Conservation (phyloP, 805 yeast genomes). For the Starmera pachycereana region DNA sequence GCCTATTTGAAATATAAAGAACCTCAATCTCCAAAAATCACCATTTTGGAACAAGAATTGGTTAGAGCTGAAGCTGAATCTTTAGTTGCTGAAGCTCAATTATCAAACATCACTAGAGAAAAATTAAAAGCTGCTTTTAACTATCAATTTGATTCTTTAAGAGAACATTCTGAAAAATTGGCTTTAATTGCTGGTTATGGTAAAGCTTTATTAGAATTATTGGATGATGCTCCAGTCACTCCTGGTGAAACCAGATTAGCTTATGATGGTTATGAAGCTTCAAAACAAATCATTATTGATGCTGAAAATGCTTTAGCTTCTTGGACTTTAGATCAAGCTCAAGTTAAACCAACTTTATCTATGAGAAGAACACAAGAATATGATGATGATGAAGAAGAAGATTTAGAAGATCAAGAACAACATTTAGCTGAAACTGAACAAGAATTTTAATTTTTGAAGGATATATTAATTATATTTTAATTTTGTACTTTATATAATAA, state of each 20-base stretch:
- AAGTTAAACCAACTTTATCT: constrained; percentile 70
- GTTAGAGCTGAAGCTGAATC: constrained; percentile 91
- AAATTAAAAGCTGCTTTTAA: constrained; percentile 76
- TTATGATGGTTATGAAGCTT: constrained; percentile 82
- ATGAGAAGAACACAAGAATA: constrained; percentile 51
- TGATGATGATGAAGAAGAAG: constrained; percentile 41
- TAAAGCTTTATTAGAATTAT: constrained; percentile 71
- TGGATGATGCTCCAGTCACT: constrained; percentile 78
- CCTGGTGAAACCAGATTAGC: constrained; percentile 92
- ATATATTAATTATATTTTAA: too few relatives aligned
- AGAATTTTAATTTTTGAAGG: too few relatives aligned
- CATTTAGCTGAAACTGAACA: constrained; percentile 40
- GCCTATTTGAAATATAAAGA: constrained; percentile 79
- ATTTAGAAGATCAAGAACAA: constrained; percentile 39
- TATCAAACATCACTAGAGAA: constrained; percentile 81
- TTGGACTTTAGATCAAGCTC: constrained; percentile 80
- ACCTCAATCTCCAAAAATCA: constrained; percentile 72
- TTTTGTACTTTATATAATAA: background rate
- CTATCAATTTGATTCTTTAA: constrained; percentile 76
- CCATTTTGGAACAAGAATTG: constrained; percentile 76
- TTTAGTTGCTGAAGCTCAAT: constrained; percentile 84
- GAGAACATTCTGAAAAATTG: constrained; percentile 78
- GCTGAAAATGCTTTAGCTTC: constrained; percentile 75
- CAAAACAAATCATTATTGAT: constrained; percentile 78
- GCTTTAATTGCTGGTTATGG: constrained; percentile 87